Conservation (phyloP, 345 rosid species). For the Nephelium lappaceum region DNA sequence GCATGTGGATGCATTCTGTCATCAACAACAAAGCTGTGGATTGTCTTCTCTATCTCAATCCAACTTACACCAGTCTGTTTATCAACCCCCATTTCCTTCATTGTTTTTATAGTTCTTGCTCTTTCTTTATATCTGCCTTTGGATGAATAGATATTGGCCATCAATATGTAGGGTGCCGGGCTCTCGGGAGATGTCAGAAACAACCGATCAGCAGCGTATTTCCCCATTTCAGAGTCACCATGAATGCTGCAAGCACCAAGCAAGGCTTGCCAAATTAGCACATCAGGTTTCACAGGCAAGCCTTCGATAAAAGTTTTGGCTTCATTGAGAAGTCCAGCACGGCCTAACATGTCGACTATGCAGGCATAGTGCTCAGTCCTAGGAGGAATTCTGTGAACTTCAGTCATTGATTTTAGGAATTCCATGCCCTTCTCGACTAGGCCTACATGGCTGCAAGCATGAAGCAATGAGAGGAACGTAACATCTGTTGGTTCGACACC, state of each 20-base stretch:
- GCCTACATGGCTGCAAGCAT: slow-evolving; percentile 93
- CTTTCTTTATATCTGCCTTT: slow-evolving; percentile 77
- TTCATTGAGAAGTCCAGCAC: slow-evolving; percentile 74
- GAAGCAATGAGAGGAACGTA: slow-evolving; percentile 85
- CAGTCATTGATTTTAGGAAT: slow-evolving; percentile 63
- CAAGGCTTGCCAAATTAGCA: slow-evolving; percentile 77
- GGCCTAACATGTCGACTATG: slow-evolving; percentile 86
- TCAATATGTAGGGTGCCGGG: slow-evolving; percentile 60
- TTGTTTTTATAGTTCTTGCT: slow-evolving; percentile 66
- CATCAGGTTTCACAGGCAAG: slow-evolving; percentile 52
- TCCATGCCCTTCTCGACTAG: slow-evolving; percentile 72
- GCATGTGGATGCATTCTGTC: slow-evolving; percentile 82
- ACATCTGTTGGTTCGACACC: slow-evolving; percentile 77
- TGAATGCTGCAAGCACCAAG: slow-evolving; percentile 86
- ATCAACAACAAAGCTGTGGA: slow-evolving; percentile 75
- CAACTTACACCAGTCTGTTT: slow-evolving; percentile 88
- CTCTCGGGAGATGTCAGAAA: slow-evolving; percentile 47
- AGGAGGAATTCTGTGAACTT: slow-evolving; percentile 58
- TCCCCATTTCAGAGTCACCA: slow-evolving; percentile 60
- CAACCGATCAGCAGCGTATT: slow-evolving; percentile 72
- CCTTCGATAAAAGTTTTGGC: slow-evolving; percentile 61
- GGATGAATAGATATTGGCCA: slow-evolving; percentile 85
- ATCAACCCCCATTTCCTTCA: slow-evolving; percentile 69
- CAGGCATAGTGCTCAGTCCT: slow-evolving; percentile 81
- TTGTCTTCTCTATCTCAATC: slow-evolving; percentile 78